Conservation (phyloP, 148 eudicot species). For the Tetragonia tetragonoides region DNA sequence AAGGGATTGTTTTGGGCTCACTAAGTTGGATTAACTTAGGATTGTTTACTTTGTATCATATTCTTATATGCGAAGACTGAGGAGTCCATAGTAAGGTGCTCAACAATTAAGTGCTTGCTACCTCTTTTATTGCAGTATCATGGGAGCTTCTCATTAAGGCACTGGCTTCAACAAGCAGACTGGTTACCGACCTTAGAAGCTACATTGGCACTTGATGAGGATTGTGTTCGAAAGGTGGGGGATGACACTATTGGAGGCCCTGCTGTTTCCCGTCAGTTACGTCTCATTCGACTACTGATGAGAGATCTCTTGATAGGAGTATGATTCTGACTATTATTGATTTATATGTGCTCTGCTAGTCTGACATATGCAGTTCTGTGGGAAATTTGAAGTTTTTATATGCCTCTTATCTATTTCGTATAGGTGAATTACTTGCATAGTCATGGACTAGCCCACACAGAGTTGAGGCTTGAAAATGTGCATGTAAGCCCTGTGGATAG, state of each 20-base stretch:
- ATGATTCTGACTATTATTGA: conserved; percentile 27
- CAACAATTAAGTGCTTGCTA: not conserved
- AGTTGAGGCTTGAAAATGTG: conserved; percentile 89
- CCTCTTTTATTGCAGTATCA: conserved; percentile 61
- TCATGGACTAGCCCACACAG: conserved; percentile 99
- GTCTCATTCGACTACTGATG: conserved; percentile 85
- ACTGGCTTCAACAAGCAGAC: conserved; percentile 97
- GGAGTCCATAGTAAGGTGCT: not conserved
- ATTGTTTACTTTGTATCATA: not conserved
- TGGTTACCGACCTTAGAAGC: conserved; percentile 99
- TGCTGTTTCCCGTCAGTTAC: conserved; percentile 78
- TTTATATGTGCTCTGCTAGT: conserved; percentile 8
- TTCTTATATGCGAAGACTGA: not conserved
- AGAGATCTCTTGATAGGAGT: conserved; percentile 99
- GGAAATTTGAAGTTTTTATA: not conserved
- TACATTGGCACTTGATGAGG: conserved; percentile 90
- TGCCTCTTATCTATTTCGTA: conserved; percentile 11
- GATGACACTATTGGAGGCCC: conserved; percentile 97
- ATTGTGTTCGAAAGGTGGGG: conserved; percentile 87
- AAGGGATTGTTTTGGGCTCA: not conserved
- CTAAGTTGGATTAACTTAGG: not conserved
- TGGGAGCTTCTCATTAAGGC: conserved; percentile 85
- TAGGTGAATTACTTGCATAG: conserved; percentile 98
- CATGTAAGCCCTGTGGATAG: conserved; percentile 93
- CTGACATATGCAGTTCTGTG: not conserved